Evolutionary conservation across 2,329 filamentous ascomycete species (phyloP).

Genomic region (Ceratocystis papillata): DNA sequence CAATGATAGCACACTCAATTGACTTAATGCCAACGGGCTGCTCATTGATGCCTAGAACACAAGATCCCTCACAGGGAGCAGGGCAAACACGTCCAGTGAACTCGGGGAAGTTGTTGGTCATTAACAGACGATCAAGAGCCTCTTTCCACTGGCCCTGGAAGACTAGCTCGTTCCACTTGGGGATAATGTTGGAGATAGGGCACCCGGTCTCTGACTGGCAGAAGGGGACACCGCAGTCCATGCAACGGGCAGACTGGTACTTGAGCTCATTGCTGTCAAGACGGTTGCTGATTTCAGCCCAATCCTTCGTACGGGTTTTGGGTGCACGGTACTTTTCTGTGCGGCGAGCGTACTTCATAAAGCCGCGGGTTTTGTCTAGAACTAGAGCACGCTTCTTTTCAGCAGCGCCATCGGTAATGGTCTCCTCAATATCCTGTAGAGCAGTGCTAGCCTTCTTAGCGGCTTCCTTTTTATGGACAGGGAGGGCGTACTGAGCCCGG

Average conservation of each 20-base stretch:
- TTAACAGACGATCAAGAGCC: conserved; percentile 78
- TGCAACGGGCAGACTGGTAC: conserved; percentile 91
- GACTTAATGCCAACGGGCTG: conserved; percentile 97
- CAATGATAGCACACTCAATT: conserved; percentile 95
- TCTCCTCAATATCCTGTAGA: conserved; percentile 80
- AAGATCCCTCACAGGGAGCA: conserved; percentile 91
- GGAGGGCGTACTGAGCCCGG: conserved; percentile 71
- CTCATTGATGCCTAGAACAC: conserved; percentile 91
- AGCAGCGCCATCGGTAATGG: conserved; percentile 73
- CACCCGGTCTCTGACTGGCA: conserved; percentile 94
- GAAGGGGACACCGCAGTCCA: conserved; percentile 98
- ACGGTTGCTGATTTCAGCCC: conserved; percentile 79
- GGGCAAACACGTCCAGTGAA: conserved; percentile 96
- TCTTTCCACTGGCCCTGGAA: conserved; percentile 74
- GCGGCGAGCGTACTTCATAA: conserved; percentile 93
- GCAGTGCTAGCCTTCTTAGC: conserved; percentile 41
- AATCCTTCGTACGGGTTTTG: conserved; percentile 78
- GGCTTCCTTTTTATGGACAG: conserved; percentile 56
- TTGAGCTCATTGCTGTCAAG: conserved; percentile 91
- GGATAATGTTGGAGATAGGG: conserved; percentile 94
- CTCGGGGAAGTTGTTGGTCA: conserved; percentile 98
- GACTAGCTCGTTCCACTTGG: conserved; percentile 86
- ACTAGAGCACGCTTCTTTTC: conserved; percentile 84
- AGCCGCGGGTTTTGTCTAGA: conserved; percentile 93
- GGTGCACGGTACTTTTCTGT: conserved; percentile 85